Evolutionary conservation across 345 rosid species (phyloP), one percentile per base, ranked within the genome.

Genomic region (Citrus inodora): DNA sequence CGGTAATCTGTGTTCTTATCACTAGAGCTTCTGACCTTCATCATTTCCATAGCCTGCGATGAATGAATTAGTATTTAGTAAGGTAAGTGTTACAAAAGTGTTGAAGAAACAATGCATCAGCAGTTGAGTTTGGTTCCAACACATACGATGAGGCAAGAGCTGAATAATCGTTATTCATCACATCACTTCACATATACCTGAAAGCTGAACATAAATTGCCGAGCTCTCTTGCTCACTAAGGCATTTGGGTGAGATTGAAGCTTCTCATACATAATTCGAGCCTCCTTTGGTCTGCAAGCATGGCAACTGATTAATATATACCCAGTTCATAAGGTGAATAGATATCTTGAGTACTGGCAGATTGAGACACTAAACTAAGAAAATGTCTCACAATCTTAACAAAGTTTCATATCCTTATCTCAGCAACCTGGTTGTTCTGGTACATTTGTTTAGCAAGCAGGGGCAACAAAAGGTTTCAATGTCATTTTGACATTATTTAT

Each of bases 211-310:
- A 88, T 55, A 75, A 93, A 89, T 81, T 92, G 93, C 67, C 80
- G 87, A 3, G 98, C 97, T 87, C 81, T 85, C 92, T 90, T 95
- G 86, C 92, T 88, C 72, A 95, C 92, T 80, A 80, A 65, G 24
- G 88, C 83, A 79, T 80, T 92, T 24, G 98, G 92, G 82, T 93
- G 98, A n/a, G 91, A 88, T 74, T 86, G 91, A 76, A 95, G 98
- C 87, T 90, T 95, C 85, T 91, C 97, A 25, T 95, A 95, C 98
- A 95, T 85, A 13, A 82, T 22, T 38, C 80, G 90, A 80, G 98
- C 98, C 82, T 89, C 90, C 33, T 83, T 84, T 83, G 79, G 14
- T 86, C 98, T 93, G 93, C 71, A 83, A 73, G 70, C 71, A 79
- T 63, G 66, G 72, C 66, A 64, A 77, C 61, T 24, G 48, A 28